Conservation (phyloP, 371 early-diverging fungal genomes). For the Mucor plumbeus region DNA sequence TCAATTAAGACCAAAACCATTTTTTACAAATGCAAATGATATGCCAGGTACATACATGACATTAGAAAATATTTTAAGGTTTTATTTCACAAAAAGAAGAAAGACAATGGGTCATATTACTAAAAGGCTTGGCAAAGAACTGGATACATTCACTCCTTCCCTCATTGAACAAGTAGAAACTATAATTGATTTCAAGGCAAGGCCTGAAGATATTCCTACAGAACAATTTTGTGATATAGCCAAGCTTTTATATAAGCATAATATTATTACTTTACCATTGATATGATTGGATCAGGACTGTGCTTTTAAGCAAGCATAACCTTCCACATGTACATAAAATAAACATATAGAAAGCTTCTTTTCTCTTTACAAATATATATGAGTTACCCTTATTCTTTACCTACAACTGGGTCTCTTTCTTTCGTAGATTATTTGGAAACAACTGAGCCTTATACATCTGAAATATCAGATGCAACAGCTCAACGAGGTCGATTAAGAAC, state of each 20-base stretch:
- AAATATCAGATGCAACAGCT: constrained; percentile 68
- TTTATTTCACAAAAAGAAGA: constrained; percentile 73
- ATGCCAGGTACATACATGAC: constrained; percentile 30
- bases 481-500: constrained; percentile 62
- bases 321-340: not conserved
- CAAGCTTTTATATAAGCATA: constrained; percentile 40
- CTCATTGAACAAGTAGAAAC: constrained; percentile 50
- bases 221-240: constrained; percentile 60
- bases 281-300: not conserved
- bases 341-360: not conserved
- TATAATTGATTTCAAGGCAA: constrained; percentile 52
- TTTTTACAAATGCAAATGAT: constrained; percentile 16
- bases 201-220: constrained; percentile 68
- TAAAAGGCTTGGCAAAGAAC: constrained; percentile 44
- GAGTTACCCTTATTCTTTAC: constrained; percentile 65
- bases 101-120: constrained; percentile 75
- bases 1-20: constrained; percentile 60
- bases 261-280: constrained; percentile 21
- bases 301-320: not conserved
- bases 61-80: constrained; percentile 70
- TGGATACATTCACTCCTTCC: constrained; percentile 32
- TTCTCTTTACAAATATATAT: constrained; percentile 27
- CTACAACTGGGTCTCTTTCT: constrained; percentile 67
- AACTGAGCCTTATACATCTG: constrained; percentile 48
- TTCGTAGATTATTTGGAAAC: constrained; percentile 59